Evolutionary conservation across 2,329 filamentous ascomycete genomes (phyloP).

Genomic region (Shiraia bambusicola): DNA sequence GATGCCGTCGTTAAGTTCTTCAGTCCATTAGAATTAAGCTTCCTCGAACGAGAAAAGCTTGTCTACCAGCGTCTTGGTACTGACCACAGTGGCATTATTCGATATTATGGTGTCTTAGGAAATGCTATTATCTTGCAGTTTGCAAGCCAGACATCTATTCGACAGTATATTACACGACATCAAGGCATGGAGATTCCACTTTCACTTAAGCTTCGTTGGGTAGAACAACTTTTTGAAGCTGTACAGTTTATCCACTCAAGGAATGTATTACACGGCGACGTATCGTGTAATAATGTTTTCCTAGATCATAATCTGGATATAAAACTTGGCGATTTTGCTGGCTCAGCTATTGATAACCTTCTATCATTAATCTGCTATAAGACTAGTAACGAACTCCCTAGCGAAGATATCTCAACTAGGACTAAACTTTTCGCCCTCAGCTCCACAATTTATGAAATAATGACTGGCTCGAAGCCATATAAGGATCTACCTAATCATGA

Average conservation of each 20-base stretch:
- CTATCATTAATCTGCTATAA: conserved; percentile 16
- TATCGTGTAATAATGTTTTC: conserved; percentile 45
- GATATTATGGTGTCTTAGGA: no score
- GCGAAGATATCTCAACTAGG: conserved; percentile 14
- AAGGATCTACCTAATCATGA: conserved; percentile 30
- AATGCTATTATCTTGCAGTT: no score
- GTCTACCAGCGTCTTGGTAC: no score
- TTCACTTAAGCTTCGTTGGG: no score
- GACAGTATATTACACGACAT: no score
- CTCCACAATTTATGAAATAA: conserved; percentile 40
- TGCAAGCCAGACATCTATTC: no score
- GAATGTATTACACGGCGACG: conserved; percentile 44
- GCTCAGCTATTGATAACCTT: conserved; percentile 32
- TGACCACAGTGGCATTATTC: no score
- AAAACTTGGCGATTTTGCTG: conserved; percentile 43
- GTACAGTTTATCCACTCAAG: conserved; percentile 36
- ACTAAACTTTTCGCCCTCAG: conserved; percentile 41
- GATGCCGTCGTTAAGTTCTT: conserved; percentile 16
- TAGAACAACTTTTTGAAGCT: conserved; percentile 8
- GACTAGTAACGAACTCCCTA: conserved; percentile 13
- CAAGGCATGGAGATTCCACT: no score
- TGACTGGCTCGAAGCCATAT: conserved; percentile 37
- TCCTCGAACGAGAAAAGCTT: no score
- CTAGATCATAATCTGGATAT: conserved; percentile 40
- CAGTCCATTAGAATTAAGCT: conserved; percentile 6